phyloP scores from a whole-genome alignment of 169 alveolate species.

The Eimeria necatrix region DNA sequence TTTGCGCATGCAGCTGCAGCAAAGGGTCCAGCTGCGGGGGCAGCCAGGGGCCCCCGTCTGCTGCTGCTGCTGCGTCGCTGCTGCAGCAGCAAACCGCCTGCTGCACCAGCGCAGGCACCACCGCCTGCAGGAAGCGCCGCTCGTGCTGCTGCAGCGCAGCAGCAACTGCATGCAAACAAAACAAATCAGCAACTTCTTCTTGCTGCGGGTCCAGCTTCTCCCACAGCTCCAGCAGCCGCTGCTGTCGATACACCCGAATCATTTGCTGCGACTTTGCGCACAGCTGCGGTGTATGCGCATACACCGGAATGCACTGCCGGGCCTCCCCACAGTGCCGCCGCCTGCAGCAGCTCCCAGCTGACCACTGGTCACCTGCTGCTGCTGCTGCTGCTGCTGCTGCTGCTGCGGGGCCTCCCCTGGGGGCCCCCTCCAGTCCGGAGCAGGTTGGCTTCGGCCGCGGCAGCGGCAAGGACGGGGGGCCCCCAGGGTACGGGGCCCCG shows the following conservation, averaged over 20 bases:
- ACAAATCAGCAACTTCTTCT: slow-evolving; percentile 50
- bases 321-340: slow-evolving; percentile 16
- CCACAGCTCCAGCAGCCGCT: slow-evolving; percentile 22
- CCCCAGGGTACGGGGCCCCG: slow-evolving; percentile 16
- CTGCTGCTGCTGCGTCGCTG: background rate
- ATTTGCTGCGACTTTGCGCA: slow-evolving; percentile 39
- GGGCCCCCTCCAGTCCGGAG: background rate
- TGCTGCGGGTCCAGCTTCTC: background rate
- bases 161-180: slow-evolving; percentile 1
- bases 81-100: background rate
- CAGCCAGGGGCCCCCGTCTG: background rate
- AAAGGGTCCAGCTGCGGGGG: background rate
- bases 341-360: background rate
- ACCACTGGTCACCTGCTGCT: background rate
- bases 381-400: slow-evolving; percentile 28
- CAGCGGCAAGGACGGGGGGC: background rate
- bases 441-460: slow-evolving; percentile 1
- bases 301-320: slow-evolving; percentile 55
- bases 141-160: background rate
- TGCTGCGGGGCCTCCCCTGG: background rate
- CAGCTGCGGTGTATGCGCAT: slow-evolving; percentile 33
- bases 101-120: background rate
- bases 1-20: background rate
- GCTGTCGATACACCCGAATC: slow-evolving; percentile 40
- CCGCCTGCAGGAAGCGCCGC: background rate